A percentile compares a stretch with the other conserved stretches of the same genome.
These are phyloP conservation scores for Penicillium longicatenatum DNA, from an alignment of 495 filamentous ascomycete genomes.

Conservation along the genomic window DNA sequence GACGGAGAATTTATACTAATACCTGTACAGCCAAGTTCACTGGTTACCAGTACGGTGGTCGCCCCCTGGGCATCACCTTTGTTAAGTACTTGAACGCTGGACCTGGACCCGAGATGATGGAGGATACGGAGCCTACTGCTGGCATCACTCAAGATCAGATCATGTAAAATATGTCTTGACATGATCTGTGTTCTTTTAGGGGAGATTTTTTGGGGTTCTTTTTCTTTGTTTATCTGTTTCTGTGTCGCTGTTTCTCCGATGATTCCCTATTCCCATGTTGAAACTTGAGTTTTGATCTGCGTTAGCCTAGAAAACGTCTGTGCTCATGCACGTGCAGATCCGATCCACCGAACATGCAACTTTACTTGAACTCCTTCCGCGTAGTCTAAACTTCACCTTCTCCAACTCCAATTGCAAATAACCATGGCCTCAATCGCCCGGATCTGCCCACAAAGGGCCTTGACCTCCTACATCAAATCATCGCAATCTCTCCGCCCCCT, in stretches of 20 bases:
- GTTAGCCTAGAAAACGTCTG: conserved; percentile 14
- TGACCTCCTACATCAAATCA: neutral
- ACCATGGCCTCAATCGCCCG: conserved; percentile 23
- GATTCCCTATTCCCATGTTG: conserved; percentile 31
- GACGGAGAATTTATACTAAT: conserved; percentile 14
- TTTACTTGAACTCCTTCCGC: conserved; percentile 2
- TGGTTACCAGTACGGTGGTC: conserved; percentile 95
- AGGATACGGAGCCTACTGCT: conserved; percentile 69
- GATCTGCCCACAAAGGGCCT: conserved; percentile 6
- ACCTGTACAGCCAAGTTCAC: conserved; percentile 77
- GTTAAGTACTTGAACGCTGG: conserved; percentile 81
- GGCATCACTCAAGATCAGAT: conserved; percentile 94
- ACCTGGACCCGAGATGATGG: conserved; percentile 66
- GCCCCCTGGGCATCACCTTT: conserved; percentile 87
- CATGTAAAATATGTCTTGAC: conserved; percentile 60
- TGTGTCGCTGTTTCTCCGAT: conserved; percentile 19
- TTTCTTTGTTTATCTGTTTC: conserved; percentile 7
- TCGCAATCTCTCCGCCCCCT: neutral
- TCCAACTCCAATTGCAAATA: neutral
- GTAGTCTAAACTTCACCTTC: neutral
- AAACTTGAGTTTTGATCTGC: conserved; percentile 4
- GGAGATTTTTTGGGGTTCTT: conserved; percentile 1
- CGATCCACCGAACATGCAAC: conserved; percentile 7
- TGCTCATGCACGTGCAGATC: conserved; percentile 17
- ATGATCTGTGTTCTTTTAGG: conserved; percentile 8